A percentile compares a stretch with the other conserved stretches of the same genome.
These are phyloP conservation scores for Cercospora sp. DNA, from an alignment of 2,329 filamentous ascomycete genomes.

Conservation along the genomic window DNA sequence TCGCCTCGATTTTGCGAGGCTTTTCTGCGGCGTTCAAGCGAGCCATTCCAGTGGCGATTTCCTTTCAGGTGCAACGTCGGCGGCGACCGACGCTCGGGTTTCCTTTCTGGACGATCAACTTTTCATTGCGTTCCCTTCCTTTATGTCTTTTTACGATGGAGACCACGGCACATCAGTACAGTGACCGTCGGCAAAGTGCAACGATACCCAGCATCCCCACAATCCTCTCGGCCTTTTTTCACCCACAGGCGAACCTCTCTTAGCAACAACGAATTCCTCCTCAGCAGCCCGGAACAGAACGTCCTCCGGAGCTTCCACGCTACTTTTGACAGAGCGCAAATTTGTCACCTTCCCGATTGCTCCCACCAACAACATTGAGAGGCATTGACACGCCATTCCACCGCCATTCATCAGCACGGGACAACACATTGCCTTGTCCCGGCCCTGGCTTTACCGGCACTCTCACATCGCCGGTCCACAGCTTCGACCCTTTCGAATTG, in stretches of 20 bases:
- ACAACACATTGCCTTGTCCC: neutral
- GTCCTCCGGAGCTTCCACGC: slow-evolving; percentile 23
- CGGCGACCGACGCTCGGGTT: slow-evolving; percentile 23
- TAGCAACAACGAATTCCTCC: slow-evolving; percentile 21
- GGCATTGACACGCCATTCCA: slow-evolving; percentile 29
- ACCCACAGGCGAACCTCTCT: slow-evolving; percentile 16
- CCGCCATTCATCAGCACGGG: slow-evolving; percentile 24
- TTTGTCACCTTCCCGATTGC: slow-evolving; percentile 24
- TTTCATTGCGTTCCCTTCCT: slow-evolving; percentile 24
- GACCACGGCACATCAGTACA: slow-evolving; percentile 18
- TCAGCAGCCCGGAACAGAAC: slow-evolving; percentile 21
- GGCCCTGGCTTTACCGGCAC: slow-evolving; percentile 16
- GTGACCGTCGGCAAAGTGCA: slow-evolving; percentile 21
- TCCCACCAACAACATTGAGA: slow-evolving; percentile 10
- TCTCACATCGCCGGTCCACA: slow-evolving; percentile 14
- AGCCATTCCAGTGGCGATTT: slow-evolving; percentile 20
- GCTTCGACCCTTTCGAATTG: slow-evolving; percentile 14
- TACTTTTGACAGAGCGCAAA: slow-evolving; percentile 20
- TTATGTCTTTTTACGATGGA: slow-evolving; percentile 29
- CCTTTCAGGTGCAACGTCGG: slow-evolving; percentile 28
- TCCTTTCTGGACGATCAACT: slow-evolving; percentile 14
- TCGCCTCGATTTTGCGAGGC: slow-evolving; percentile 15
- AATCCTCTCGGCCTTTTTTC: slow-evolving; percentile 15
- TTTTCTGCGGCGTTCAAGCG: slow-evolving; percentile 34
- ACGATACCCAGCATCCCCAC: slow-evolving; percentile 28